Conservation (phyloP, 2,329 filamentous ascomycete genomes). For the Verticillium nonalfalfae region DNA sequence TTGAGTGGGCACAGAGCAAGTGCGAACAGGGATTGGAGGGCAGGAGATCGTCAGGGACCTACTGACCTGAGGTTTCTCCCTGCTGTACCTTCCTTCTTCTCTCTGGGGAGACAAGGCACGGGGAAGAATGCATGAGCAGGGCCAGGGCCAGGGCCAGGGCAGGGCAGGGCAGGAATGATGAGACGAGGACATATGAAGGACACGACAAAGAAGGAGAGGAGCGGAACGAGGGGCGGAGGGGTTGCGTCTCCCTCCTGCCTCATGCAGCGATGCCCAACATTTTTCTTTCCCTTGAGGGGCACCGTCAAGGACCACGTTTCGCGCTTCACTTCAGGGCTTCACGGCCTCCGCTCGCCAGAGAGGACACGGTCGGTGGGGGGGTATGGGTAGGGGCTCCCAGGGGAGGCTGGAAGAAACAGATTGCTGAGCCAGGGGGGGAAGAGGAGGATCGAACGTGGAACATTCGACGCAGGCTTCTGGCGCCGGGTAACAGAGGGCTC, state of each 20-base stretch:
- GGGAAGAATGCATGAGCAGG: not conserved
- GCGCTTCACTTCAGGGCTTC: not conserved
- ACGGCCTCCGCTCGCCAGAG: not conserved
- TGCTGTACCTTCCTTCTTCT: not conserved
- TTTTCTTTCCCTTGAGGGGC: not conserved
- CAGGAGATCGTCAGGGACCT: not conserved
- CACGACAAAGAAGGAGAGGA: not conserved
- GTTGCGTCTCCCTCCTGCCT: not conserved
- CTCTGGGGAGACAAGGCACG: not conserved
- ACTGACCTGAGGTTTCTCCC: not conserved
- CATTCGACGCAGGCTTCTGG: not conserved
- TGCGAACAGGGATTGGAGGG: not conserved
- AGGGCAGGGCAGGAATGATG: no score
- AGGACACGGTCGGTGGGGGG: no score
- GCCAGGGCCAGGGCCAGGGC: no score
- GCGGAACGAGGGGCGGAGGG: not conserved
- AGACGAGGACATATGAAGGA: no score
- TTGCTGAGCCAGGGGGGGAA: not conserved
- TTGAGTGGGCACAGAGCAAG: not conserved
- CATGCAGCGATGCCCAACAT: not conserved
- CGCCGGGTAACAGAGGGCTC: not conserved
- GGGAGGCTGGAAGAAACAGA: not conserved
- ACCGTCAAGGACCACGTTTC: not conserved
- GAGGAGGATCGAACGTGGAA: no score
- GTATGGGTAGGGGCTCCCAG: not conserved